Conservation (phyloP, 2,329 filamentous ascomycete species). For the Fusarium sp. region DNA sequence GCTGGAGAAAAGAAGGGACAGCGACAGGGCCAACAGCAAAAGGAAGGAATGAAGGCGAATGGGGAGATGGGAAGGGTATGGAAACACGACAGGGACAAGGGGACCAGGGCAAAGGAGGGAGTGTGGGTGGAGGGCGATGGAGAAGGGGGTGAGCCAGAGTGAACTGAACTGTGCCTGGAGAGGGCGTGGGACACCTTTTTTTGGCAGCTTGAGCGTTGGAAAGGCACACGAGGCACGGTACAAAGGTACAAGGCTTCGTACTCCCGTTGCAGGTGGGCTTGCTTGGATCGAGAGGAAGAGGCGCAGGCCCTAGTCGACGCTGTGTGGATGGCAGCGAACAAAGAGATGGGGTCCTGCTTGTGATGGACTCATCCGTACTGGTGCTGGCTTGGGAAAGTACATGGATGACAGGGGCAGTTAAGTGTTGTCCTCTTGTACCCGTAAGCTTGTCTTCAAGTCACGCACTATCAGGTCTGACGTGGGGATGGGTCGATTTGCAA, state of each 20-base stretch:
- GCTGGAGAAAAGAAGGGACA: constrained; percentile 47
- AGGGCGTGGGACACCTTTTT: constrained; percentile 36
- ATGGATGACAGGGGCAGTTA: constrained; percentile 26
- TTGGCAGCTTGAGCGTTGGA: constrained; percentile 22
- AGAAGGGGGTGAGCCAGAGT: constrained; percentile 16
- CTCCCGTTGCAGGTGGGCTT: constrained; percentile 30
- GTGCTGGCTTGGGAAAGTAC: constrained; percentile 30
- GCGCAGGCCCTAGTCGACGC: constrained; percentile 7
- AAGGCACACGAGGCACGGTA: constrained; percentile 14
- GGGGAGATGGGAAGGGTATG: constrained; percentile 46
- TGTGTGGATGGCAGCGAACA: constrained; percentile 24
- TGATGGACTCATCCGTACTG: constrained; percentile 23
- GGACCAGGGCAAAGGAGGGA: constrained; percentile 35
- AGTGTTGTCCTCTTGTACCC: constrained; percentile 19
- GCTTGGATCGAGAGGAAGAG: constrained; percentile 17
- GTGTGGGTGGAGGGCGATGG: constrained; percentile 28
- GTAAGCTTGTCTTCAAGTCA: constrained; percentile 14
- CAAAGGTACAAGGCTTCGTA: constrained; percentile 29
- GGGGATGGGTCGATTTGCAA: constrained; percentile 29
- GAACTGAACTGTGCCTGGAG: constrained; percentile 27
- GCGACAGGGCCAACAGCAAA: constrained; percentile 46
- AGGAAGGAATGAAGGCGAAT: constrained; percentile 48
- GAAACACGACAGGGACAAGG: constrained; percentile 51
- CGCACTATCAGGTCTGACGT: constrained; percentile 25
- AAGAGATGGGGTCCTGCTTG: constrained; percentile 20